These are phyloP conservation scores for Andrographis paniculata DNA, from an alignment of 305 asterid genomes.

Conservation along the genomic window DNA sequence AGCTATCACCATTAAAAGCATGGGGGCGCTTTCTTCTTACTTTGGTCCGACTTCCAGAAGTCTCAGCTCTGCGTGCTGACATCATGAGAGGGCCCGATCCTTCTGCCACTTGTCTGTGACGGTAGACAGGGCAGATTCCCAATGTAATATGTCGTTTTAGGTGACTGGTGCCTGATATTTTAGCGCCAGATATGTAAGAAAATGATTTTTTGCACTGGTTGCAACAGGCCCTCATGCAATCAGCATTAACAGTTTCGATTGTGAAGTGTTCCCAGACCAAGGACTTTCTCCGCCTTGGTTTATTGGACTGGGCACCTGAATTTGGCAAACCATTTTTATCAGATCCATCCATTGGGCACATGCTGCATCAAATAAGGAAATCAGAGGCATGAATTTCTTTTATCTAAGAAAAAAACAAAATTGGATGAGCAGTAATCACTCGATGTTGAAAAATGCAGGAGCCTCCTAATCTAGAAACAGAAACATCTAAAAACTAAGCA, in stretches of 20 bases:
- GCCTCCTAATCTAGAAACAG: no score
- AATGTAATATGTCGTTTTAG: slow-evolving; percentile 67
- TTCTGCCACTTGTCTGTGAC: slow-evolving; percentile 29
- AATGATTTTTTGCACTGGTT: slow-evolving; percentile 76
- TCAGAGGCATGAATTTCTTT: slow-evolving; percentile 4
- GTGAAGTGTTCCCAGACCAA: slow-evolving; percentile 85
- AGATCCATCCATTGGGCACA: slow-evolving; percentile 37
- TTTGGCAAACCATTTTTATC: slow-evolving; percentile 27
- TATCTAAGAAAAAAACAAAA: neutral
- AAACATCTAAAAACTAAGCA: no score
- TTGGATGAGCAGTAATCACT: neutral
- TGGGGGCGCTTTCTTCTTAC: slow-evolving; percentile 56
- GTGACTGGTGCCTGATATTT: slow-evolving; percentile 89
- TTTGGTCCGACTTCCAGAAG: slow-evolving; percentile 36
- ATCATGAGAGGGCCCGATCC: slow-evolving; percentile 23
- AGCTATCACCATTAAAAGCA: slow-evolving; percentile 38
- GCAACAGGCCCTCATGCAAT: slow-evolving; percentile 56
- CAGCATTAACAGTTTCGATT: slow-evolving; percentile 31
- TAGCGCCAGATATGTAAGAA: slow-evolving; percentile 72
- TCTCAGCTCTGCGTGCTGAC: slow-evolving; percentile 25
- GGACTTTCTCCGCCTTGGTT: slow-evolving; percentile 69
- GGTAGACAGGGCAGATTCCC: slow-evolving; percentile 69
- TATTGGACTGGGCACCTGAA: slow-evolving; percentile 46
- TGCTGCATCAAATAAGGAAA: slow-evolving; percentile 23
- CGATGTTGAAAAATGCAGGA: neutral